Evolutionary conservation across 1,284 basidiomycete genomes (phyloP).

Genomic region (Puccinia hordei): DNA sequence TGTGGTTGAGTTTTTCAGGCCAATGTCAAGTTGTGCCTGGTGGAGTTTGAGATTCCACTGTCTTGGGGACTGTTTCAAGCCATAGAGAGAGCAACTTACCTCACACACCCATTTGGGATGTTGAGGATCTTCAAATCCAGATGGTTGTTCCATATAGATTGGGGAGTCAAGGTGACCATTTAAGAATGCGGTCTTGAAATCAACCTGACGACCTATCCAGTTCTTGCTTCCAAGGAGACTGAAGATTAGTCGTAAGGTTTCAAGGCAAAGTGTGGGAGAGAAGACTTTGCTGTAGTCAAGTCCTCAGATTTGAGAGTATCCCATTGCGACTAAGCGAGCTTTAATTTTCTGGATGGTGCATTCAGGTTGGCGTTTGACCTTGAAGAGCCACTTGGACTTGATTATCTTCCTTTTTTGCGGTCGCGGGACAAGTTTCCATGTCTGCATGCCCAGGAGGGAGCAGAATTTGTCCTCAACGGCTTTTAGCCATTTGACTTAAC

Average conservation of each 20-base stretch:
- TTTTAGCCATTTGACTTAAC: too few species aligned
- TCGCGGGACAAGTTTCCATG: too few species aligned
- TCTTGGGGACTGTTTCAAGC: constrained; percentile 4
- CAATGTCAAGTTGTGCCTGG: neutral
- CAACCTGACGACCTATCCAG: neutral
- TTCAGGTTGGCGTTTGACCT: neutral
- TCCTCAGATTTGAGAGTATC: neutral
- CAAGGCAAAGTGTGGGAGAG: neutral
- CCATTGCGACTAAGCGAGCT: neutral
- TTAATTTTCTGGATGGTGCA: neutral
- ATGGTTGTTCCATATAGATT: too few species aligned
- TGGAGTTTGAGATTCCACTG: constrained; percentile 13
- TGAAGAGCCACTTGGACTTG: neutral
- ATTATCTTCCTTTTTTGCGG: neutral
- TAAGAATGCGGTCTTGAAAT: neutral
- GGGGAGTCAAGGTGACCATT: too few species aligned
- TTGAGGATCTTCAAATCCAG: too few species aligned
- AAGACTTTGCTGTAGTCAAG: constrained; percentile 8
- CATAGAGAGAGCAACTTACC: neutral
- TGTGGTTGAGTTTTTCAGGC: neutral
- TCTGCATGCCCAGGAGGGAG: neutral
- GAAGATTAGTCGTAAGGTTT: neutral
- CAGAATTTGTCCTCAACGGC: neutral
- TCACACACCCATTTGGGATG: too few species aligned
- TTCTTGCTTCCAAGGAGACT: neutral